Evolutionary conservation across 495 filamentous ascomycete species (phyloP), one percentile per base, ranked within the genome.

Genomic region (Penicillium canescens): DNA sequence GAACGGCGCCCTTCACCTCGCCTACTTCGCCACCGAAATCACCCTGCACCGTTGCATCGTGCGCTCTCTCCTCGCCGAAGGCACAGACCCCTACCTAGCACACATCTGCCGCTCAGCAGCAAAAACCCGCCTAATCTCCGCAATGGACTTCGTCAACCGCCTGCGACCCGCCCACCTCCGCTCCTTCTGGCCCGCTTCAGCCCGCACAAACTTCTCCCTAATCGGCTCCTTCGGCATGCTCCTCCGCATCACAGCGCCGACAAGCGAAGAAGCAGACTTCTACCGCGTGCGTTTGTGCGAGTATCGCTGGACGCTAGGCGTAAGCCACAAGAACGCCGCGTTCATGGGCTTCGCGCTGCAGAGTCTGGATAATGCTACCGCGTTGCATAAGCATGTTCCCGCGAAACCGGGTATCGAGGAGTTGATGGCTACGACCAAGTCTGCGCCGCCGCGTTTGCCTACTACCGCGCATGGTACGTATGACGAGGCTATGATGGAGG

Each of bases 101-200:
- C 91, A 96, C 74, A 96, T 98, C 63, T 97, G 92, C 72, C 94
- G 94, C 46, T 92, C 87, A 21, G 94, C 94, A 18, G 82, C 82
- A 6, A 82, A 83, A 57, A 80, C 79, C 2, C 75, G 79, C 1
- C 69, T 86, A 12, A 80, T 82, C 51, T 79, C 76, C 18, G 78
- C 81, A 26, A 80, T 83, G 75, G 76, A 81, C 45, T 82, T 84
- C 51, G 74, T 83, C 39, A 83, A 84, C 59, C 76, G 78, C 35
- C 73, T 84, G 9, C 78, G 77, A 8, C 77, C 78, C 1, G 68
- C 67, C 0, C 78, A 81, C 49, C 70, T 83, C n/a, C 69, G 74
- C 16, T 79, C 78, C 21, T 82, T 82, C 66, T 83, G 80, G 80
- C 78, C 77, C 36, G 78, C 76, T 28, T 70, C 77, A 3, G 75